Percentiles rank a stretch among this genome's conserved stretches.
phyloP scores from a whole-genome alignment of 1,284 basidiomycete genomes.

The Ganoderma lucidum region DNA sequence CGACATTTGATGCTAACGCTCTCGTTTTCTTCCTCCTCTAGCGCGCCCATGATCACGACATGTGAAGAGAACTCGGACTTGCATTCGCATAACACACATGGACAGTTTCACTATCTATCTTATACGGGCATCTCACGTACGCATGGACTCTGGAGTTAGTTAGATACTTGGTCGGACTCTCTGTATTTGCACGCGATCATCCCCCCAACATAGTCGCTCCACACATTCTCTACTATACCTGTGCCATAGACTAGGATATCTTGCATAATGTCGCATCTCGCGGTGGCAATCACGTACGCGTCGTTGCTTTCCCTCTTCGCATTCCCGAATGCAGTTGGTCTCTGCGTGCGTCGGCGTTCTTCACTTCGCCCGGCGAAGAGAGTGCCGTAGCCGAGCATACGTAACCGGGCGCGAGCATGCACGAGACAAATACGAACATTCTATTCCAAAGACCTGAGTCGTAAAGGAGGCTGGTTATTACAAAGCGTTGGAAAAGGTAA shows the following conservation, averaged over 20 bases:
- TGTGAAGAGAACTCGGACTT: slow-evolving; percentile 25
- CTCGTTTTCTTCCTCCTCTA: slow-evolving; percentile 26
- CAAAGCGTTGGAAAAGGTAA: background rate
- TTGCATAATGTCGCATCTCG: slow-evolving; percentile 31
- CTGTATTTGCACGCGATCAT: slow-evolving; percentile 39
- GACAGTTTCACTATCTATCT: slow-evolving; percentile 15
- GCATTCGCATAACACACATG: slow-evolving; percentile 28
- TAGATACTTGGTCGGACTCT: slow-evolving; percentile 35
- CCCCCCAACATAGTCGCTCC: slow-evolving; percentile 33
- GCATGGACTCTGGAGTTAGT: slow-evolving; percentile 36
- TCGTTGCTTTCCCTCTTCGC: slow-evolving; percentile 4
- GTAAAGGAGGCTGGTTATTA: background rate
- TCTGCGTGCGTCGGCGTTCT: background rate
- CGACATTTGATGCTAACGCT: slow-evolving; percentile 14
- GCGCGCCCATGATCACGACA: slow-evolving; percentile 51
- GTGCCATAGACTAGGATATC: slow-evolving; percentile 34
- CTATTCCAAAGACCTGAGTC: background rate
- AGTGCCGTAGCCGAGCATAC: too few relatives aligned
- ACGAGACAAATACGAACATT: slow-evolving; percentile 2
- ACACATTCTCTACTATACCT: slow-evolving; percentile 37
- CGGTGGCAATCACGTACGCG: slow-evolving; percentile 14
- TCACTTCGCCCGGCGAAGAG: background rate
- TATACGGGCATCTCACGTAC: slow-evolving; percentile 21
- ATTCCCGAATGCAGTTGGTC: background rate
- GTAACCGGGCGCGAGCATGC: background rate